Base-by-base conservation (phyloP, 306 rosid genomes). In the Aeschynomene evenia region DNA sequence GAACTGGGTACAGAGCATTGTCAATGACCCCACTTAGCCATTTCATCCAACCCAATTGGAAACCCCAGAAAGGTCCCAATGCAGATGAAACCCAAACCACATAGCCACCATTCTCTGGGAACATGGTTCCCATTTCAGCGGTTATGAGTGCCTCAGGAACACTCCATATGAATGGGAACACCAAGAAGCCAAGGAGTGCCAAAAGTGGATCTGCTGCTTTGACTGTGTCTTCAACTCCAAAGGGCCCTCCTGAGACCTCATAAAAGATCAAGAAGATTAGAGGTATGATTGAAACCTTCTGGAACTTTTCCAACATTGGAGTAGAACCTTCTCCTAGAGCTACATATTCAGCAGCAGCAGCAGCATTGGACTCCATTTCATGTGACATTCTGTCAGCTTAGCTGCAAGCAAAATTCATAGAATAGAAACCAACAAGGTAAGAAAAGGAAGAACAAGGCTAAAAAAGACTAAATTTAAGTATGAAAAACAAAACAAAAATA, bases 21-120 rank as follows among this genome's bases (percentile, higher is more conserved):
- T 86, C 90, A 73, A 86, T 86, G 24, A 89, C 88, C 69, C 92
- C 88, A 70, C 87, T 83, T 18, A 83, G 83, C 91, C 95, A 88
- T 80, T 88, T 88, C 83, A 83, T 72, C 87, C 89, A 88, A 67
- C 95, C 95, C 22, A 75, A 81, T 61, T 85, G 95, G 55, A 88
- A 88, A 2, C 89, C 91, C 89, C 95, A 85, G 20, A 33, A 81
- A 16, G 91, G 87, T 7, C 91, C 91, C 63, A 88, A 75, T 51
- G 89, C 85, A 23, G 95, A 88, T 13, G 95, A 73, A 76, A 85
- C 87, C 87, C 95, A 85, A 72, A 82, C 86, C 16, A 85, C 91
- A 77, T 81, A 88, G 23, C 95, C 95, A 0, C 91, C 89, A 36
- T 85, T 88, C 54, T 83, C 90, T 19, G 88, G 94, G 64, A 88